Base-by-base conservation (phyloP, 1,284 basidiomycete genomes). In the Rhodotorula mucilaginosa region DNA sequence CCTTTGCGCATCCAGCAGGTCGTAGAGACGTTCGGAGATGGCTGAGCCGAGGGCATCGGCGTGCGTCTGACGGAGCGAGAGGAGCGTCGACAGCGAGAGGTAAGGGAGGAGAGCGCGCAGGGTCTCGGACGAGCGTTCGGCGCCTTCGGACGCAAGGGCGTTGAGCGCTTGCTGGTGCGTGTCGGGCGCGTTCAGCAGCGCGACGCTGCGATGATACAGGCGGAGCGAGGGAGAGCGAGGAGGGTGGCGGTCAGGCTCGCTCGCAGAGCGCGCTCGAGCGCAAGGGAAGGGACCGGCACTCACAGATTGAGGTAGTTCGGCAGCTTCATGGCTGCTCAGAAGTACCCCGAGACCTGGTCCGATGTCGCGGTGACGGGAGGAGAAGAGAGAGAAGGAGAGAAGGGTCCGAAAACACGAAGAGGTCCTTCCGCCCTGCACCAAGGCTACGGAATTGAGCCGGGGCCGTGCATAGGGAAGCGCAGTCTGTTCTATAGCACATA, bases 71-170 rank as follows among this genome's bases (percentile, higher is more conserved):
- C 58, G 64, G 59, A 69, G 46, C 39, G 26, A 23, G 46, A 69
- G 59, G 39, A 69, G 68, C 19, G 68, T 52, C 21, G 47, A 34
- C 58, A 65, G 59, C 34, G 64, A 52, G 54, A 69, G 56, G 60
- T 52, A 62, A 12, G 68, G 68, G 2, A 51, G 44, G 47, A 69
- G n/a, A 2, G 63, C 64, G 44, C 29, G n/a, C 58, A 69, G 59
- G 10, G 56, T 5, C 31, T 21, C 46, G n/a, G 31, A 29, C 44
- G 26, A 13, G 56, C 34, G 60, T 23, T 26, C 18, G 31, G 10
- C 13, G 3, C 23, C 59, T 31, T 13, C 16, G n/a, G 16, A 13
- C 12, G 13, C 23, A 49, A 69, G 52, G 5, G 26, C 48, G 13
- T 12, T 3, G 49, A 69, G 64, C 8, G 59, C 54, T 1, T 26